Percentiles rank a stretch among this genome's conserved stretches.
phyloP scores from a whole-genome alignment of 768 basidiomycete genomes.

The Mycena amicta region DNA sequence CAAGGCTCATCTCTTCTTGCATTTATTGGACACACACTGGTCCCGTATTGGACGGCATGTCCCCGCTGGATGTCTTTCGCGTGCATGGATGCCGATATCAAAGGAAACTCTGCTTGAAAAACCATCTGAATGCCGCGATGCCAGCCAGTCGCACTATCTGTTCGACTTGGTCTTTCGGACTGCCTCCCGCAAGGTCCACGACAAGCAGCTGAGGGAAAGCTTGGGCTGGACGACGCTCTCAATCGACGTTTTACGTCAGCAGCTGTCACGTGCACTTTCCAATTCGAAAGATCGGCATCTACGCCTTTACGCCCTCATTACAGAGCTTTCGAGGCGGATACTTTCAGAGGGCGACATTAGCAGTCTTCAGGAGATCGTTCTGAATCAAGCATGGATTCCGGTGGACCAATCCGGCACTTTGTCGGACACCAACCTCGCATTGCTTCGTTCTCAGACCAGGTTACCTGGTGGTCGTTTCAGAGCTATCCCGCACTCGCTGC shows the following conservation, averaged over 20 bases:
- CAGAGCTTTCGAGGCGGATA: conserved; percentile 11
- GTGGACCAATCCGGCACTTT: neutral
- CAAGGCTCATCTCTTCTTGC: conserved; percentile 13
- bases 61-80: neutral
- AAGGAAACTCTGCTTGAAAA: neutral
- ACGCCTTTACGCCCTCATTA: conserved; percentile 12
- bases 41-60: neutral
- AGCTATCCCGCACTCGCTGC: neutral
- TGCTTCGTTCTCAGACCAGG: neutral
- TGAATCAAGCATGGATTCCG: conserved; percentile 13
- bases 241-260: conserved; percentile 3
- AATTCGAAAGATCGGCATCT: neutral
- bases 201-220: conserved; percentile 3
- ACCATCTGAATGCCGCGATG: conserved; percentile 11
- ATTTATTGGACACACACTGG: conserved; percentile 13
- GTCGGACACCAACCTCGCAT: conserved; percentile 4
- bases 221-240: conserved; percentile 16
- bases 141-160: neutral
- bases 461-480: conserved; percentile 12
- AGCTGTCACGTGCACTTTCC: conserved; percentile 6
- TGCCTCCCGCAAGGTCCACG: conserved; percentile 1
- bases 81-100: conserved; percentile 14
- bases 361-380: conserved; percentile 1
- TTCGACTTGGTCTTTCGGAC: conserved; percentile 16
- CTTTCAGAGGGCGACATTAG: conserved; percentile 10